Conservation (phyloP, 1,284 basidiomycete species). For the Ceraceosorus guamensis region DNA sequence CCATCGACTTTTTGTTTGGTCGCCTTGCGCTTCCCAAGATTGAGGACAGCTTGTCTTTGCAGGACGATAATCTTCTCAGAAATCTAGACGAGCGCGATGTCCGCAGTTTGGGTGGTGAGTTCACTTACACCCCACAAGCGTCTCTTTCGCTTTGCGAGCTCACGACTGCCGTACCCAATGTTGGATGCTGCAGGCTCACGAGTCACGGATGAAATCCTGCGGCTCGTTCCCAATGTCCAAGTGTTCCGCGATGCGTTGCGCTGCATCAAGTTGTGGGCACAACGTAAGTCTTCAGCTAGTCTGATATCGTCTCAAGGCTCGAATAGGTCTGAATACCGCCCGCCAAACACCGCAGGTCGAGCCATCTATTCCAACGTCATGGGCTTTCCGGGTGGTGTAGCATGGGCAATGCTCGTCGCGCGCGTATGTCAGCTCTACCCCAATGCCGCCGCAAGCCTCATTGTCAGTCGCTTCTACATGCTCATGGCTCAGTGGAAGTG, state of each 20-base stretch:
- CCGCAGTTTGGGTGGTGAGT: slow-evolving; percentile 79
- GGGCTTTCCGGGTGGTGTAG: slow-evolving; percentile 94
- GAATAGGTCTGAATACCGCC: not conserved
- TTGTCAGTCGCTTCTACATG: slow-evolving; percentile 93
- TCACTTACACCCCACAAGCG: too few relatives aligned
- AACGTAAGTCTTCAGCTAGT: too few relatives aligned
- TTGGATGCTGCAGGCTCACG: slow-evolving; percentile 66
- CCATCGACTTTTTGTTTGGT: slow-evolving; percentile 90
- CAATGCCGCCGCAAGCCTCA: slow-evolving; percentile 83
- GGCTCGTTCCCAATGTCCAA: slow-evolving; percentile 85
- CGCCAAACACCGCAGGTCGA: too few relatives aligned
- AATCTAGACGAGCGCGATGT: slow-evolving; percentile 92
- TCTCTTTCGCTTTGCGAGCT: not conserved
- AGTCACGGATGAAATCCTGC: slow-evolving; percentile 91
- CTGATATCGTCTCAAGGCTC: too few relatives aligned
- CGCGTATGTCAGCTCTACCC: slow-evolving; percentile 98
- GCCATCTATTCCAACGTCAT: slow-evolving; percentile 98
- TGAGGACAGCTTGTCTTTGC: slow-evolving; percentile 80
- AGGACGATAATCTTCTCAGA: slow-evolving; percentile 82
- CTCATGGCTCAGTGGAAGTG: slow-evolving; percentile 97
- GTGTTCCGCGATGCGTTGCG: slow-evolving; percentile 90
- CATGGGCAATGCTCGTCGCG: slow-evolving; percentile 96
- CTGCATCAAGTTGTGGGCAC: slow-evolving; percentile 97
- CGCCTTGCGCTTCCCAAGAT: slow-evolving; percentile 73
- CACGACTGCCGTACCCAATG: slow-evolving; percentile 9